These are phyloP conservation scores for Deakozyma indianensis DNA, from an alignment of 805 yeast species.

Conservation along the genomic window DNA sequence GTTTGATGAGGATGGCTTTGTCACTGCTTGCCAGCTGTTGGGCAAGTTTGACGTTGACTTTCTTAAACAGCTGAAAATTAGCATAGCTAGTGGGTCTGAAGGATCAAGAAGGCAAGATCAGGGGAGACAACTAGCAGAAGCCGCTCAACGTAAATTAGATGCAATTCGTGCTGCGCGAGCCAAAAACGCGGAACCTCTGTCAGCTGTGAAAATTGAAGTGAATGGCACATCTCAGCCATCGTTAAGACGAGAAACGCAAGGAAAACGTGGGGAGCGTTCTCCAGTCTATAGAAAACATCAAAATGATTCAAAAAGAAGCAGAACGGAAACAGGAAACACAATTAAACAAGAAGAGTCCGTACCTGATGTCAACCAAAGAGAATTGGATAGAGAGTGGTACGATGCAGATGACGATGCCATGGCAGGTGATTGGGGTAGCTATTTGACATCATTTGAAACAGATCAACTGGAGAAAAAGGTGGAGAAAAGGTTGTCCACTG, in stretches of 20 bases:
- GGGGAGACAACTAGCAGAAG: not conserved
- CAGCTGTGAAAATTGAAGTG: too few species aligned
- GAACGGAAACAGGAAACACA: too few species aligned
- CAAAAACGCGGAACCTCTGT: too few species aligned
- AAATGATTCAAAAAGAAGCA: too few species aligned
- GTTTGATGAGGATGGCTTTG: constrained; percentile 9
- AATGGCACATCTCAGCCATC: too few species aligned
- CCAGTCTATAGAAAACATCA: too few species aligned
- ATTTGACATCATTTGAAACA: not conserved
- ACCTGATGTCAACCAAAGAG: not conserved
- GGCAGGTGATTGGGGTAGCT: not conserved
- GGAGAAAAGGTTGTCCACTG: not conserved
- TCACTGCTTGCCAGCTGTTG: constrained; percentile 13
- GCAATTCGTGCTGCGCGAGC: not conserved
- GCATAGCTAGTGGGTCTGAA: not conserved
- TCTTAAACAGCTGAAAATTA: constrained; percentile 20
- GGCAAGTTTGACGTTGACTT: constrained; percentile 22
- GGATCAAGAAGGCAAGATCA: not conserved
- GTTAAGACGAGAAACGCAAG: too few species aligned
- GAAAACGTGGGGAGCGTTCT: too few species aligned
- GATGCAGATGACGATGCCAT: not conserved
- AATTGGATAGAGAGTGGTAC: not conserved
- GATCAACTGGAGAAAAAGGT: not conserved
- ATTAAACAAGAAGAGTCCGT: too few species aligned
- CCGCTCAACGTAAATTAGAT: not conserved